Evolutionary conservation across 768 basidiomycete genomes (phyloP), one percentile per base, ranked within the genome.

Genomic region (Atractiella rhizophila): DNA sequence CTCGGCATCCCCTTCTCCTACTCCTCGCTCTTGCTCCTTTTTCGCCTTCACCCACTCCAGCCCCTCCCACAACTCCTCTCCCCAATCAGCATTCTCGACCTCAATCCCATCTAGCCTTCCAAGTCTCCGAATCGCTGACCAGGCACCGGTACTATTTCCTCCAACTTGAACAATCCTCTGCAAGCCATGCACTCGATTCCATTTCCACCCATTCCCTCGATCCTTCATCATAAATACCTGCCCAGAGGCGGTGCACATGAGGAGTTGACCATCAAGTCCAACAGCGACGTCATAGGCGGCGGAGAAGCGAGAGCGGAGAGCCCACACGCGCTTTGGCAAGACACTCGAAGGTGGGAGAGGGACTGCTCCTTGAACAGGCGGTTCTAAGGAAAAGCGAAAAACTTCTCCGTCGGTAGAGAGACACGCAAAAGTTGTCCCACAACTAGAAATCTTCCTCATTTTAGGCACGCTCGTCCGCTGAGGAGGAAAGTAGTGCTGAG

Each of bases 191-290:
- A 91, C 62, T 11, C 75, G 71, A 44, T 74, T 70, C 55, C 83
- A 88, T 60, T 75, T 83, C 63, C 59, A 59, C 9, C 60, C 47
- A 25, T 55, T 52, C 3, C 40, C 28, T n/a, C 43, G 20, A 2
- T 20, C 28, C 16, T 71, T 66, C 19, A 85, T 75, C 19, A 86
- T 66, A 54, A 76, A 94, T 25, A 88, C 85, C 51, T 94, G 85
- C 0, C 88, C 88, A 4, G 88, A 86, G 47, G 77, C 72, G 2
- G 88, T 96, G 60, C 81, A 91, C 34, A 96, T 67, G 54, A 91
- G 74, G 53, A 91, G 69, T 13, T 76, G 70, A 4, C 85, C 81
- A 48, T 91, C 83, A 1, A 72, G 63, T 16, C 82, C 81, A 12
- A 94, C 64, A 0, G 82, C 83, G 8, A 88, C 76, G 51, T 96